Evolutionary conservation across 257 asterid species (phyloP).

Genomic region (Parsonsia alboflavescens): DNA sequence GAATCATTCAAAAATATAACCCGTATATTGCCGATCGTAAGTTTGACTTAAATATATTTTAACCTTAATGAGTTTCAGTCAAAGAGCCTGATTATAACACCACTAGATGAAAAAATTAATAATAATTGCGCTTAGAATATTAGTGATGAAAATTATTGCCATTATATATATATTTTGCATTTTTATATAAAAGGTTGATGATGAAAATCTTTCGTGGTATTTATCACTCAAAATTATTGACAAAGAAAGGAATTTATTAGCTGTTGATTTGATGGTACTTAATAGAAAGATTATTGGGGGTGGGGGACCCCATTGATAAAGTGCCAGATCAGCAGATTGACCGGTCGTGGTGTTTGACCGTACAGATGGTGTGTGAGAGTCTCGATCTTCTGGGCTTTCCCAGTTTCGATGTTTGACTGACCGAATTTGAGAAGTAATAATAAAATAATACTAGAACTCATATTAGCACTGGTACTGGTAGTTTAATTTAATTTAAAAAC

Average conservation of each 20-base stretch:
- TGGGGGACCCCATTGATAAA: slow-evolving; percentile 8
- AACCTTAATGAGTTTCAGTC: no score
- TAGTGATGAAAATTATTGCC: no score
- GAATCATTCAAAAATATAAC: no score
- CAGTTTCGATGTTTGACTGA: slow-evolving; percentile 21
- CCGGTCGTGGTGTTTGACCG: slow-evolving; percentile 21
- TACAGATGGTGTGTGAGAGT: neutral
- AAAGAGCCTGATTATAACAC: no score
- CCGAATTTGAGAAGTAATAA: neutral
- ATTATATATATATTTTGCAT: no score
- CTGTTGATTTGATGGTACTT: neutral
- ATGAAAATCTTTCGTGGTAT: neutral
- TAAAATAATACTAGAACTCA: neutral
- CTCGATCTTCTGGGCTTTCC: slow-evolving; percentile 13
- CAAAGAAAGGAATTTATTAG: no score
- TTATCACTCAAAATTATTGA: neutral
- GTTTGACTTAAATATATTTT: no score
- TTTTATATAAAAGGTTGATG: neutral
- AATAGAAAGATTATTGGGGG: neutral
- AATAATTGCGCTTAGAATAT: no score
- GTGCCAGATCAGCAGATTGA: slow-evolving; percentile 26
- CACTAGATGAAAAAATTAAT: no score
- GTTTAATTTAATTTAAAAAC: no score
- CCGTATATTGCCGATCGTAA: no score
- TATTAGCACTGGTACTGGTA: neutral